Percentiles rank a stretch among this genome's conserved stretches.
Evolutionary conservation across 306 rosid genomes (phyloP).

Genomic region (Mucuna pruriens): DNA sequence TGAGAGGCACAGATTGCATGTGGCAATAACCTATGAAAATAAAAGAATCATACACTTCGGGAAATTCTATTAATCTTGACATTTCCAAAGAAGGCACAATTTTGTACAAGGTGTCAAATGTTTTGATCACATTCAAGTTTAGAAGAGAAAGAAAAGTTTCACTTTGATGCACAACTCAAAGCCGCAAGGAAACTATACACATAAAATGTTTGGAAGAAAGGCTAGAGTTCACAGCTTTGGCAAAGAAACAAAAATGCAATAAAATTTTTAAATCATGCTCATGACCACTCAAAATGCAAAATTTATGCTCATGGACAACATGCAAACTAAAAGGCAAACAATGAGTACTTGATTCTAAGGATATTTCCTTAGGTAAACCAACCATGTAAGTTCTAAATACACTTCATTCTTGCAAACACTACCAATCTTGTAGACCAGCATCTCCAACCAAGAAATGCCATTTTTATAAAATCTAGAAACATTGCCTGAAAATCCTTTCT

Average conservation of each 20-base stretch:
- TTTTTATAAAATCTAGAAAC: background rate
- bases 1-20: slow-evolving; percentile 52
- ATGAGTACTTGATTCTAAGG: background rate
- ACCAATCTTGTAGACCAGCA: background rate
- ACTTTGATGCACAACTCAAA: background rate
- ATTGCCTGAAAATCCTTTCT: background rate
- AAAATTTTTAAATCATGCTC: background rate
- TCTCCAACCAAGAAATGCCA: background rate
- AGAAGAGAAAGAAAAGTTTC: background rate
- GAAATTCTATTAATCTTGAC: slow-evolving; percentile 7
- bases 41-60: background rate
- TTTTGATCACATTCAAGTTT: background rate
- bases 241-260: background rate
- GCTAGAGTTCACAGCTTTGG: slow-evolving; percentile 4
- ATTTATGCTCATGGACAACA: slow-evolving; percentile 8
- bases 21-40: slow-evolving; percentile 49
- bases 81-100: background rate
- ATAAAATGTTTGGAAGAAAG: background rate
- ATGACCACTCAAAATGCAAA: background rate
- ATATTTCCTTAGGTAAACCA: background rate
- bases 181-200: background rate
- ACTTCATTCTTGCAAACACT: background rate
- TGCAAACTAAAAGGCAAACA: background rate
- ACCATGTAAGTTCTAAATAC: background rate
- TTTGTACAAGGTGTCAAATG: background rate